Conservation (phyloP, 305 asterid species). For the Vinca major region DNA sequence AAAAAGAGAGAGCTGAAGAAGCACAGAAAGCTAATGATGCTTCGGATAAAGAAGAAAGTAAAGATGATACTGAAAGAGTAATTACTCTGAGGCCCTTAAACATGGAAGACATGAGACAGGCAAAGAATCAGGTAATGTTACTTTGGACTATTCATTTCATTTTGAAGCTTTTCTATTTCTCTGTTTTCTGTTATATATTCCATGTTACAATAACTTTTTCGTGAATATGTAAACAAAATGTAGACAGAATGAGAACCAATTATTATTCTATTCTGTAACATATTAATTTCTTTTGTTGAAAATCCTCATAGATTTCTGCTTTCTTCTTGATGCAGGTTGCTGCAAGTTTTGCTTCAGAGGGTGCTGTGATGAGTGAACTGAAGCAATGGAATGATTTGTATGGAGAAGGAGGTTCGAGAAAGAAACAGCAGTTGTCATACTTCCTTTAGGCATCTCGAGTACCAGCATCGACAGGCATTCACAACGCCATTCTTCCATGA, state of each 20-base stretch:
- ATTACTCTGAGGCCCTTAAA: conserved; percentile 63
- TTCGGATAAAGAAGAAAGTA: conserved; percentile 35
- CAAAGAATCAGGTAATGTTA: conserved; percentile 66
- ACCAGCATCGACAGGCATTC: background rate
- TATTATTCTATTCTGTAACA: background rate
- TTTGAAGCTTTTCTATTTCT: background rate
- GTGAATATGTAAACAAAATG: background rate
- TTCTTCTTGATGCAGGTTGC: conserved; percentile 49
- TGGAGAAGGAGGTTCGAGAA: conserved; percentile 96
- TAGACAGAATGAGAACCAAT: background rate
- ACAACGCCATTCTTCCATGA: background rate
- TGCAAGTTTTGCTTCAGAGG: conserved; percentile 90
- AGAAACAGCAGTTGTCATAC: conserved; percentile 71
- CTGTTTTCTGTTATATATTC: background rate
- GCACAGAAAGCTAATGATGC: conserved; percentile 37
- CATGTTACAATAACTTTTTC: background rate
- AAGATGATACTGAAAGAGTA: conserved; percentile 33
- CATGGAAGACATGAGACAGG: conserved; percentile 89
- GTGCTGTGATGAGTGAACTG: conserved; percentile 83
- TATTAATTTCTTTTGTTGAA: background rate
- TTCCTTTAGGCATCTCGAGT: conserved; percentile 38
- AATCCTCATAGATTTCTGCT: background rate
- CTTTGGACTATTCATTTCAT: background rate
- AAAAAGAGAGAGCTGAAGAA: conserved; percentile 37
- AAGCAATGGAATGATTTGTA: conserved; percentile 91